A percentile compares a stretch with the other conserved stretches of the same genome.
Evolutionary conservation across 371 early-diverging fungal species (phyloP).

Genomic region (Mortierella sp.): DNA sequence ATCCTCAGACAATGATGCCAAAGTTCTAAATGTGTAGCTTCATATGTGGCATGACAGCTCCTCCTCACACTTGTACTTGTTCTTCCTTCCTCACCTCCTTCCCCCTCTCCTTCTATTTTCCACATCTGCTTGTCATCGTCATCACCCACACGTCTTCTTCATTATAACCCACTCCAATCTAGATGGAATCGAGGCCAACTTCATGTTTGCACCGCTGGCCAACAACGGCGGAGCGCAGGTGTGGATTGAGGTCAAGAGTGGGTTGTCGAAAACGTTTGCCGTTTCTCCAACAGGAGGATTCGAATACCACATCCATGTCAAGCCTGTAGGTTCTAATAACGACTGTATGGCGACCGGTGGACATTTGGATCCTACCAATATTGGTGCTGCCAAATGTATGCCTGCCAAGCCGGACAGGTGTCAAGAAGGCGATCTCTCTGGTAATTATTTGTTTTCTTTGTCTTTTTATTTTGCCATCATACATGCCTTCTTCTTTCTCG

Average conservation of each 20-base stretch:
- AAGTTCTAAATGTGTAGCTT: too few relatives aligned
- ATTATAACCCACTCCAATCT: background rate
- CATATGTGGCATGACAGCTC: background rate
- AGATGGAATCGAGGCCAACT: constrained; percentile 33
- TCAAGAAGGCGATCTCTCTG: constrained; percentile 55
- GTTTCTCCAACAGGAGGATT: constrained; percentile 26
- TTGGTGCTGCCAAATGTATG: constrained; percentile 33
- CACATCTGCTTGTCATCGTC: too few relatives aligned
- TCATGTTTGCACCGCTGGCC: constrained; percentile 24
- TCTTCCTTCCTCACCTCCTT: background rate
- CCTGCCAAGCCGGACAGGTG: constrained; percentile 27
- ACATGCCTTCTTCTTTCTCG: too few relatives aligned
- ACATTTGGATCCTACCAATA: constrained; percentile 36
- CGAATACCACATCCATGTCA: constrained; percentile 50
- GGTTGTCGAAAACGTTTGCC: constrained; percentile 24
- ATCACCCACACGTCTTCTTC: background rate
- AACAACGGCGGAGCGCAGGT: constrained; percentile 28
- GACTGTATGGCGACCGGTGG: constrained; percentile 38
- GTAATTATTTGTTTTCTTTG: constrained; percentile 14
- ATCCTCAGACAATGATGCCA: background rate
- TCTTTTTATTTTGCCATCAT: too few relatives aligned
- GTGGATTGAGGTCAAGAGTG: constrained; percentile 20
- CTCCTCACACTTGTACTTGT: background rate
- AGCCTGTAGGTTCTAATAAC: constrained; percentile 33
- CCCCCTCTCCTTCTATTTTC: too few relatives aligned